Evolutionary conservation across 1,284 basidiomycete genomes (phyloP).

Genomic region (Rhodotorula sp.): DNA sequence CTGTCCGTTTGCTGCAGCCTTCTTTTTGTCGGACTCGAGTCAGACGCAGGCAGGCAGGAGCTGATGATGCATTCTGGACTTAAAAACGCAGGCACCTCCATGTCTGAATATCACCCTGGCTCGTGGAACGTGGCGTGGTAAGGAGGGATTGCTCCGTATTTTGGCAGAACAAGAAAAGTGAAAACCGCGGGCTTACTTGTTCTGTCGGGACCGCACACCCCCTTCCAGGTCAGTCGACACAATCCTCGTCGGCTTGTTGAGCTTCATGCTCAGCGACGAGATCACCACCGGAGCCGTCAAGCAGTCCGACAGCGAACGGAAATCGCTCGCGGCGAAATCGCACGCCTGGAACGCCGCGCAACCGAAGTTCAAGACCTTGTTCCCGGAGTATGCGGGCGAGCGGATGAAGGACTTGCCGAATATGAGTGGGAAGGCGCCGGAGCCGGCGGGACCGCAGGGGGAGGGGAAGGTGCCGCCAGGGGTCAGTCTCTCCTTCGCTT

Average conservation of each 20-base stretch:
- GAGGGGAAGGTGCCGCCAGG: conserved; percentile 5
- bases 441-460: conserved; percentile 7
- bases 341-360: conserved; percentile 37
- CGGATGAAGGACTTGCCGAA: conserved; percentile 39
- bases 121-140: conserved; percentile 44
- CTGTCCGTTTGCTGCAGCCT: conserved; percentile 14
- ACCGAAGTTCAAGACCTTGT: conserved; percentile 43
- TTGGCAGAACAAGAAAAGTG: too few relatives aligned
- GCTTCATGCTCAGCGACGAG: conserved; percentile 46
- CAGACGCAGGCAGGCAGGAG: too few relatives aligned
- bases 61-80: too few relatives aligned
- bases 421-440: conserved; percentile 27
- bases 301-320: conserved; percentile 24
- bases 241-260: conserved; percentile 44
- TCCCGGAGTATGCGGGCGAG: conserved; percentile 41
- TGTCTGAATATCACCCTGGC: conserved; percentile 37
- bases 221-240: conserved; percentile 40
- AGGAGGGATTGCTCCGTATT: neutral
- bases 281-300: conserved; percentile 42
- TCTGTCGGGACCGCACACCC: too few relatives aligned
- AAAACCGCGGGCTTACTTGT: too few relatives aligned
- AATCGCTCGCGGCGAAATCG: conserved; percentile 6
- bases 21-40: too few relatives aligned
- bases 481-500: neutral
- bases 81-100: conserved; percentile 3